Conservation (phyloP, 306 rosid genomes). For the Castanopsis chinensis region DNA sequence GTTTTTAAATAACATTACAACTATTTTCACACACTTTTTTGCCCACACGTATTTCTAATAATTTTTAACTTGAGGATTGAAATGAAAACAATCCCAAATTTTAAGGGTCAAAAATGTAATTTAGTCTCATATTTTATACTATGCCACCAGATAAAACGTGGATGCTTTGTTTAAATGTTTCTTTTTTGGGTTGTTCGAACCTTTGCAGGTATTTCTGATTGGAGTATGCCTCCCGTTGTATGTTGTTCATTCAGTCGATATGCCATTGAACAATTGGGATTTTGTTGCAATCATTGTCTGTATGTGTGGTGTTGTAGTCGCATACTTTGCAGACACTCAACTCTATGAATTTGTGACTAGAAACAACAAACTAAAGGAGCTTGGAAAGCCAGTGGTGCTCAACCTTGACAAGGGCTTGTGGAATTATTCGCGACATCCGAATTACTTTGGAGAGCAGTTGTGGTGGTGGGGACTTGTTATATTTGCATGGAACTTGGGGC, state of each 20-base stretch:
- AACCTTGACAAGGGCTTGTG: slow-evolving; percentile 76
- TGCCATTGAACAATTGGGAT: slow-evolving; percentile 66
- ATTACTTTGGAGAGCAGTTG: slow-evolving; percentile 84
- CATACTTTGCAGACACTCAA: slow-evolving; percentile 80
- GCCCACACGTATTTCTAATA: no score
- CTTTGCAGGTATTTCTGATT: slow-evolving; percentile 64
- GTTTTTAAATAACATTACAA: no score
- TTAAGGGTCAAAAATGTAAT: no score
- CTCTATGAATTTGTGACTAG: slow-evolving; percentile 58
- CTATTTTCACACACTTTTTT: no score
- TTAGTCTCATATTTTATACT: background rate
- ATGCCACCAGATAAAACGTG: slow-evolving; percentile 3
- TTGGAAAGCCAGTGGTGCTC: slow-evolving; percentile 48
- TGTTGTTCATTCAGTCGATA: slow-evolving; percentile 55
- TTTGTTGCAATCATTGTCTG: slow-evolving; percentile 52
- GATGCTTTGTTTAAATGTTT: background rate
- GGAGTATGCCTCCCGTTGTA: slow-evolving; percentile 74
- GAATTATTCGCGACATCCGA: slow-evolving; percentile 79
- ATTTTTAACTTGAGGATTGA: no score
- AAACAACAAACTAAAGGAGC: slow-evolving; percentile 55
- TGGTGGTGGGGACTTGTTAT: slow-evolving; percentile 97
- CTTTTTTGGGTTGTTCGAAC: background rate
- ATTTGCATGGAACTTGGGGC: slow-evolving; percentile 73
- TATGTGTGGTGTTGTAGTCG: slow-evolving; percentile 60
- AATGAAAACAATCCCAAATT: no score